Evolutionary conservation across 2,329 filamentous ascomycete genomes (phyloP).

Genomic region (Aspergillus neotritici): DNA sequence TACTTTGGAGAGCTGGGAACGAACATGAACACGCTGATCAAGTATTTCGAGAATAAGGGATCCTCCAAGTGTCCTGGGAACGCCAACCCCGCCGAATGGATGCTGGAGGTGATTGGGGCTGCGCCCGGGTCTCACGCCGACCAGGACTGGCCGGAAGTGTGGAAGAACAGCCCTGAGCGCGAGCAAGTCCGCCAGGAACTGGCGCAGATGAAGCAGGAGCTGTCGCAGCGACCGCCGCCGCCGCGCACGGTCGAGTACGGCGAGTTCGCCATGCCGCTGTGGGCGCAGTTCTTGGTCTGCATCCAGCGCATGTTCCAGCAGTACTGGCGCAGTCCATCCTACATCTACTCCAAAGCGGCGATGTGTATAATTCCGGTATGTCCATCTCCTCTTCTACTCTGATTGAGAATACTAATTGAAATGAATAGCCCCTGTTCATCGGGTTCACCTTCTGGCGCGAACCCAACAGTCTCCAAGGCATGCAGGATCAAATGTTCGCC

Average conservation of each 20-base stretch:
- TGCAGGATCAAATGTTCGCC: conserved; percentile 86
- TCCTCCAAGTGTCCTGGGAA: conserved; percentile 52
- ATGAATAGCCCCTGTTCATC: conserved; percentile 62
- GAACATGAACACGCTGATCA: conserved; percentile 51
- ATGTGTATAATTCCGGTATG: conserved; percentile 63
- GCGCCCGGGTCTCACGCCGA: conserved; percentile 57
- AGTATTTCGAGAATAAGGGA: conserved; percentile 61
- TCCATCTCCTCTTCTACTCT: conserved; percentile 44
- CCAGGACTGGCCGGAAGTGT: conserved; percentile 57
- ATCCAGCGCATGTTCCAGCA: conserved; percentile 73
- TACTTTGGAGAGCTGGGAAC: conserved; percentile 62
- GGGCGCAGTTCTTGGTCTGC: conserved; percentile 60
- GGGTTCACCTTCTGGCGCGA: conserved; percentile 75
- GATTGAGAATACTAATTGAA: background rate
- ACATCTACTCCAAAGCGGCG: conserved; percentile 74
- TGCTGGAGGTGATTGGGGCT: conserved; percentile 54
- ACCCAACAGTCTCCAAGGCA: conserved; percentile 65
- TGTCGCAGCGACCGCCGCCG: conserved; percentile 25
- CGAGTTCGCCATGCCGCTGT: conserved; percentile 74
- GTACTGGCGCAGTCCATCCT: conserved; percentile 82
- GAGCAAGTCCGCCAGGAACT: conserved; percentile 46
- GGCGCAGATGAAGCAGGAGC: conserved; percentile 33
- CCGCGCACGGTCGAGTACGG: conserved; percentile 53
- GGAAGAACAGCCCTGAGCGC: conserved; percentile 52
- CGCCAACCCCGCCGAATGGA: conserved; percentile 64